A percentile compares a stretch with the other conserved stretches of the same genome.
phyloP scores from a whole-genome alignment of 2,329 filamentous ascomycete species.

The Apiospora arundinis region DNA sequence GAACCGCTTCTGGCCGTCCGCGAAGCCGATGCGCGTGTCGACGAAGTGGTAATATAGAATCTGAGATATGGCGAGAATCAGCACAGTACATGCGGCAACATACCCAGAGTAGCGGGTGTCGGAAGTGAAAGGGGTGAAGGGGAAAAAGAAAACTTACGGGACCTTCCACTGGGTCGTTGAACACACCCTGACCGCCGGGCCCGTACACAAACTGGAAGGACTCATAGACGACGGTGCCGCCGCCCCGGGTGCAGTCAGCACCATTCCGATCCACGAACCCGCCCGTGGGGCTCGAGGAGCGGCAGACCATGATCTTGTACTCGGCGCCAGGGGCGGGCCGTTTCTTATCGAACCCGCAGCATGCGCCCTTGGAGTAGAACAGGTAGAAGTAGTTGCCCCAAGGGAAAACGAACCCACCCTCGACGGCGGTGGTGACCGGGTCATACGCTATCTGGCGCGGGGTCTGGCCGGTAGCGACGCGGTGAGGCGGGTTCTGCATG shows the following conservation, averaged over 20 bases:
- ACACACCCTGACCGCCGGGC: conserved; percentile 66
- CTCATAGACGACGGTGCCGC: conserved; percentile 63
- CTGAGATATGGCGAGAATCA: not conserved
- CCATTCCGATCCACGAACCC: conserved; percentile 64
- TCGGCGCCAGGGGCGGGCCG: conserved; percentile 63
- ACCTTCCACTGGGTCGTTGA: conserved; percentile 54
- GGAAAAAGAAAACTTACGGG: conserved; percentile 43
- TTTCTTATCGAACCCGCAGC: conserved; percentile 63
- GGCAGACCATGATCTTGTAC: conserved; percentile 71
- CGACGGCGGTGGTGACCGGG: conserved; percentile 57
- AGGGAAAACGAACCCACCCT: conserved; percentile 63
- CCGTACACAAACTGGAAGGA: conserved; percentile 65
- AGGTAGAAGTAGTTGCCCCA: conserved; percentile 66
- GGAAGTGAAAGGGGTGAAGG: conserved; percentile 58
- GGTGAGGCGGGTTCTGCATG: conserved; percentile 46
- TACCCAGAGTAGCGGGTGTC: not conserved
- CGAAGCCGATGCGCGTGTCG: conserved; percentile 58
- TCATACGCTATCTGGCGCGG: conserved; percentile 61
- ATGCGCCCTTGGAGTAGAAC: conserved; percentile 66
- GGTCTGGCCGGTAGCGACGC: conserved; percentile 34
- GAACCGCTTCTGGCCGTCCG: conserved; percentile 52
- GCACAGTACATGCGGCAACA: not conserved
- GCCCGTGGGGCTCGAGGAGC: conserved; percentile 57
- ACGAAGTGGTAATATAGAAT: conserved; percentile 37
- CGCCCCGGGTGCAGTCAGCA: conserved; percentile 57